A percentile compares a stretch with the other conserved stretches of the same genome.
phyloP scores from a whole-genome alignment of 2,329 filamentous ascomycete genomes.

The Penicillium sp. region DNA sequence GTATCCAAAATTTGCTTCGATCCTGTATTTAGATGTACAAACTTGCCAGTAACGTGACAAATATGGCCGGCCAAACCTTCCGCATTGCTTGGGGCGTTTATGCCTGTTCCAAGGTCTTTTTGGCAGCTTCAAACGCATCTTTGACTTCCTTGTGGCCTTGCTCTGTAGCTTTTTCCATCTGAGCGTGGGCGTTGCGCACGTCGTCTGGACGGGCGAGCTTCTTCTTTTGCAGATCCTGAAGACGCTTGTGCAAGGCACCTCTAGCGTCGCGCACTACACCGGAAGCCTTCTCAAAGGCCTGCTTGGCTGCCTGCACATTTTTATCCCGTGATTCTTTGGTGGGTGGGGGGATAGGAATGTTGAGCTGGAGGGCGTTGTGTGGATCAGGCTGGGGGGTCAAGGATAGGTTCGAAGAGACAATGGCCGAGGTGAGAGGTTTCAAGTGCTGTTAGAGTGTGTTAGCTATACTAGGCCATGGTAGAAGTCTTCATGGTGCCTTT shows the following conservation, averaged over 20 bases:
- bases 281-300: conserved; percentile 46
- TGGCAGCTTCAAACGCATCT: conserved; percentile 46
- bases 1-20: background rate
- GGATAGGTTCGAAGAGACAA: conserved; percentile 45
- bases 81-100: conserved; percentile 12
- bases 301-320: conserved; percentile 42
- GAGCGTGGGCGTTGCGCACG: conserved; percentile 47
- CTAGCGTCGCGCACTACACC: conserved; percentile 45
- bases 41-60: conserved; percentile 9
- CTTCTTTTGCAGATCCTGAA: conserved; percentile 47
- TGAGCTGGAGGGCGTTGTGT: conserved; percentile 48
- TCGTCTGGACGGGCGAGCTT: conserved; percentile 49
- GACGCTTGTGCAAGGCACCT: conserved; percentile 46
- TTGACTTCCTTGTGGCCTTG: conserved; percentile 51
- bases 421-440: conserved; percentile 48
- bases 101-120: conserved; percentile 40
- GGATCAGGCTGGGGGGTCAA: conserved; percentile 46
- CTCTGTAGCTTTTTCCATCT: conserved; percentile 51
- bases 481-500: background rate
- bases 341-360: conserved; percentile 48
- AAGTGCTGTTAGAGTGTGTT: conserved; percentile 36
- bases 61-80: background rate
- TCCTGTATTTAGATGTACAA: conserved; percentile 19
- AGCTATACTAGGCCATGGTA: background rate
- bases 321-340: conserved; percentile 50